Base-by-base conservation (phyloP, 75 land plant species). In the Picea glauca region DNA sequence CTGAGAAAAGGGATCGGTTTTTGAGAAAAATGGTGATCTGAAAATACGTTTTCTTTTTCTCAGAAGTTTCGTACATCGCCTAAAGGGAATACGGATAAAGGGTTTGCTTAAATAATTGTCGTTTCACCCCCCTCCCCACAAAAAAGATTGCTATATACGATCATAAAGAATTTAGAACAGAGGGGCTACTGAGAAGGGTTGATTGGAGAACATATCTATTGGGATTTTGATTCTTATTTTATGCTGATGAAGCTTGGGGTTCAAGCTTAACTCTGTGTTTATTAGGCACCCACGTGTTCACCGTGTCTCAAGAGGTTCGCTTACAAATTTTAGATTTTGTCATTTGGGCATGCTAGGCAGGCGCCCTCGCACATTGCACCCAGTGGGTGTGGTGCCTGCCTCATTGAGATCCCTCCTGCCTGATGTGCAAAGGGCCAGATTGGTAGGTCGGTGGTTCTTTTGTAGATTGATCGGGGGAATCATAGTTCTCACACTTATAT, bases 331-430 rank as follows among this genome's bases (percentile, higher is more conserved):
- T 46, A 46, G 7, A 46, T 46, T 46, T 46, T 46, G 50, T 6
- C 50, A 7, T 56, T 74, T 74, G 76, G 80, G 72, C 60, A 79
- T 79, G 80, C 75, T 18, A 70, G 73, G 80, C 80, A 50, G 76
- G 58, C 80, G 80, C 23, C 23, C 80, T 70, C 80, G 80, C 76
- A 31, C 73, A 70, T 30, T 46, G 21, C 75, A 74, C 76, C 59
- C 76, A 13, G 76, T 26, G 76, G 76, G 76, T 57, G 58, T 74
- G 58, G 58, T 72, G 56, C 80, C 73, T 68, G 75, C 80, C 59
- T 57, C 60, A 12, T 72, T 79, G 80, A 72, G 60, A 17, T 50
- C 59, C 75, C 38, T 79, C 2, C 23, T 73, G 57, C 23, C 60
- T 14, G 80, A 73, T 72, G 35, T 30, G n/a, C 80, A 70, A 73